Conservation (phyloP, 1,139 yeast genomes). For the Saccharomycopsis hybrid region DNA sequence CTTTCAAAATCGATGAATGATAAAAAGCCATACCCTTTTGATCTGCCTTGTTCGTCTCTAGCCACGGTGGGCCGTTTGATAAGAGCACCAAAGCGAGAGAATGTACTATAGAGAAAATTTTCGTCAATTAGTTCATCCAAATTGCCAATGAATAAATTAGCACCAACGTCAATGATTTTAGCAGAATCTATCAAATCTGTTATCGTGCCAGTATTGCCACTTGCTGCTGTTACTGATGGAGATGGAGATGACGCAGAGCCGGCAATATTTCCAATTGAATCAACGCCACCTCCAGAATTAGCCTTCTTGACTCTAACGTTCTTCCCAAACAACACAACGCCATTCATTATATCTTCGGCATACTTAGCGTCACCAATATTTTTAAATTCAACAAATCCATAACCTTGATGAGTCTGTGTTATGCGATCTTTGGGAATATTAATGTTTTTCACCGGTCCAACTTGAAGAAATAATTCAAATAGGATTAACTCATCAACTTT, state of each 20-base stretch:
- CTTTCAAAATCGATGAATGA: conserved; percentile 56
- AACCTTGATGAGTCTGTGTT: conserved; percentile 71
- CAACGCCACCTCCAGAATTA: conserved; percentile 18
- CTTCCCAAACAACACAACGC: conserved; percentile 60
- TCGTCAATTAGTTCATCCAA: conserved; percentile 67
- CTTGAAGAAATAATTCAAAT: conserved; percentile 79
- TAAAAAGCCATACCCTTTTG: conserved; percentile 54
- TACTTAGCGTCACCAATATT: conserved; percentile 63
- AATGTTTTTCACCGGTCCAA: conserved; percentile 69
- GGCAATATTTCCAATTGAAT: conserved; percentile 12
- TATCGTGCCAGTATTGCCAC: not conserved
- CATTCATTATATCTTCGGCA: conserved; percentile 54
- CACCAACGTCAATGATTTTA: conserved; percentile 52
- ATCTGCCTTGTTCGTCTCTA: conserved; percentile 45
- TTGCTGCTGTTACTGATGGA: too few relatives aligned
- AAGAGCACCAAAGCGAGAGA: conserved; percentile 64
- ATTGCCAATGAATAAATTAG: conserved; percentile 68
- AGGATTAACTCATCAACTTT: conserved; percentile 61
- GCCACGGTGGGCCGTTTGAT: conserved; percentile 46
- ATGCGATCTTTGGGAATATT: conserved; percentile 78
- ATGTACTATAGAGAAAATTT: conserved; percentile 49
- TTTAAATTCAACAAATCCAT: conserved; percentile 76
- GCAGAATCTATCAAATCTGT: conserved; percentile 12
- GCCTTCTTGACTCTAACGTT: conserved; percentile 46
- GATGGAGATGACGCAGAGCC: conserved; percentile 20